Evolutionary conservation across 768 basidiomycete genomes (phyloP), one percentile per base, ranked within the genome.

Genomic region (Mycena haematopus): DNA sequence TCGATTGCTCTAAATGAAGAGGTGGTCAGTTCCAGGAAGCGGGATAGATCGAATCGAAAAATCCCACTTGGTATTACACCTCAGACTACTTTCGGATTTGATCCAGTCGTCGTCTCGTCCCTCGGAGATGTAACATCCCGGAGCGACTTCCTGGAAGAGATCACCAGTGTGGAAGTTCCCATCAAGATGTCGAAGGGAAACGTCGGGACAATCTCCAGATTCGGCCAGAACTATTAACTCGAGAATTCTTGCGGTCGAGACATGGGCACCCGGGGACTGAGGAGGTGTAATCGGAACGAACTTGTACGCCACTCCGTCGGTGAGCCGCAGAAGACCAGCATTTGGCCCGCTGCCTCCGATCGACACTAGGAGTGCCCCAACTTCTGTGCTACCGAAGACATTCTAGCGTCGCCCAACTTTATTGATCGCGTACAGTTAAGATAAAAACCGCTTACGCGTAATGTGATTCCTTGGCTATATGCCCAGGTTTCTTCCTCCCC

Each of bases 31-130:
- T 60, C 44, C 29, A 14, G 57, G 4, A 19, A 14, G 27, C 19
- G 33, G 25, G 58, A 40, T 14, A 21, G 36, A 56, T 27, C 19
- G n/a, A n/a, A n/a, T n/a, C n/a, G 36, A 36, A 24, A 79, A 33
- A 75, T 83, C 82, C 85, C 87, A 60, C 62, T 60, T 65, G 52
- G 91, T 91, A 69, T 93, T 91, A 69, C 91, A 92, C 54, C 91
- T 84, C 64, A 92, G 76, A 70, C 90, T 87, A 71, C 85, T 90
- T 70, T 90, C 88, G 40, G 86, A 87, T 77, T 92, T 93, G 73
- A 93, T 92, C 91, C 91, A 92, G 74, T 93, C 91, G 68, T 93
- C 91, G 63, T 91, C 85, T 44, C 91, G 84, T 25, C 91, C 91
- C 38, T 87, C 84, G 64, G 83, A 89, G 49, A 85, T 71, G 71